These are phyloP conservation scores for Dryas drummondii DNA, from an alignment of 306 rosid genomes.

Conservation along the genomic window DNA sequence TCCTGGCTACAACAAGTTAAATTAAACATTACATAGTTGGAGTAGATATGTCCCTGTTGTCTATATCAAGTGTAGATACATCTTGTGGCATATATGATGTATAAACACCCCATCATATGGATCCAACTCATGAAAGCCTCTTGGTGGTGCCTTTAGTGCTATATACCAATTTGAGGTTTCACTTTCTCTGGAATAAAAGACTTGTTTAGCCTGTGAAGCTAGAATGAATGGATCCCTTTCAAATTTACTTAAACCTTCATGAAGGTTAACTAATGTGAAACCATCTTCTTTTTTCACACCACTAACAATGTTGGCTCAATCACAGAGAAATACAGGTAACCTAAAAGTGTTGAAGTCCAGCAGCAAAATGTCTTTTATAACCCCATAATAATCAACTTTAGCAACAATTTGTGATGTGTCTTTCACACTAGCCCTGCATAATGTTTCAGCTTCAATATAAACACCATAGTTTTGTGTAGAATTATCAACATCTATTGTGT, in stretches of 20 bases:
- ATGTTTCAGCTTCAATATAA: background rate
- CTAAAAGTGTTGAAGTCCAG: background rate
- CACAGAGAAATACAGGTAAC: background rate
- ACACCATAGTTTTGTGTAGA: background rate
- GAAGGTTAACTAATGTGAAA: background rate
- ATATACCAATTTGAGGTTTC: background rate
- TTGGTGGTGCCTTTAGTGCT: background rate
- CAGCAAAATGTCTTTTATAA: background rate
- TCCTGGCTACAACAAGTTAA: too few relatives aligned
- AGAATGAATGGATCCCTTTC: background rate
- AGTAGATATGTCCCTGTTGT: too few relatives aligned
- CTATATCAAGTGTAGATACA: background rate
- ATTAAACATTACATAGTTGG: too few relatives aligned
- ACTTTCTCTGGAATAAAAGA: background rate
- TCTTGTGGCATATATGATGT: background rate
- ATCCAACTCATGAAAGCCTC: background rate
- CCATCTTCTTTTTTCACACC: background rate
- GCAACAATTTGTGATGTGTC: background rate
- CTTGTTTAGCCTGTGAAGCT: background rate
- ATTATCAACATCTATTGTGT: background rate
- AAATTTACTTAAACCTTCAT: background rate
- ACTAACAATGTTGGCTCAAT: background rate
- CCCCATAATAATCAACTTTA: background rate
- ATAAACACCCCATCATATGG: background rate
- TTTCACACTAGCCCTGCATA: background rate